Percentiles rank a stretch among this genome's conserved stretches.
These are phyloP conservation scores for Podila epigama DNA, from an alignment of 192 early-diverging fungal genomes.

Conservation along the genomic window DNA sequence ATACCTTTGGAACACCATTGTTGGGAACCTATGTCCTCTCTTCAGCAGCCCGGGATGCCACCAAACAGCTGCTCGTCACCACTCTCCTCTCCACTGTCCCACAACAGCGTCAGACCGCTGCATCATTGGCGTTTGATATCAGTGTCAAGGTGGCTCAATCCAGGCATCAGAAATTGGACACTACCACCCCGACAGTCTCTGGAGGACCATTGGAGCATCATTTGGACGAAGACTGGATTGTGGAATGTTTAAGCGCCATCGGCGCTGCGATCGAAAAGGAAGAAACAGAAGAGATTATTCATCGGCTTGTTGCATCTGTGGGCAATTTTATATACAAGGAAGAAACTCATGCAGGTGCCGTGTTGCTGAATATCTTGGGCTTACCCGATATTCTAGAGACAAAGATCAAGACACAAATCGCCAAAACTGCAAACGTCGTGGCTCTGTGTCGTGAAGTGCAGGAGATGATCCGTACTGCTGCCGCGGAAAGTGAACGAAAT, in stretches of 20 bases:
- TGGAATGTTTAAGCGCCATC: constrained; percentile 72
- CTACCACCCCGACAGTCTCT: constrained; percentile 38
- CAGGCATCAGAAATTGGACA: constrained; percentile 42
- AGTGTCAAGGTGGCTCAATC: constrained; percentile 57
- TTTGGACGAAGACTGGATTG: constrained; percentile 73
- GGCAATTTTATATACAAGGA: constrained; percentile 45
- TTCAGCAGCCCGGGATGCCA: constrained; percentile 57
- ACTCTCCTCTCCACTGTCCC: constrained; percentile 62
- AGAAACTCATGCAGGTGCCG: constrained; percentile 20
- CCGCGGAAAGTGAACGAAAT: constrained; percentile 9
- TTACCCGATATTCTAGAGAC: constrained; percentile 15
- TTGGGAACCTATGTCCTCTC: constrained; percentile 43
- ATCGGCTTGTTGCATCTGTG: constrained; percentile 34
- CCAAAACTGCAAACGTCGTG: constrained; percentile 15
- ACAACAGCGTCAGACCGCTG: constrained; percentile 66
- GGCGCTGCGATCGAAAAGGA: constrained; percentile 65
- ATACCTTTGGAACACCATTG: constrained; percentile 56
- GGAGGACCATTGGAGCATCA: constrained; percentile 19
- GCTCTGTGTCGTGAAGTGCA: constrained; percentile 37
- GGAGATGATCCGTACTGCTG: constrained; percentile 41
- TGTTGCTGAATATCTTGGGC: constrained; percentile 31
- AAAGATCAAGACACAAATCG: constrained; percentile 16
- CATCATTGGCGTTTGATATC: constrained; percentile 75
- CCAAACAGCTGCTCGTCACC: constrained; percentile 68
- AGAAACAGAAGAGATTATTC: constrained; percentile 61